A percentile compares a stretch with the other conserved stretches of the same genome.
These are phyloP conservation scores for Marsdenia floribunda DNA, from an alignment of 257 asterid genomes.

Conservation along the genomic window DNA sequence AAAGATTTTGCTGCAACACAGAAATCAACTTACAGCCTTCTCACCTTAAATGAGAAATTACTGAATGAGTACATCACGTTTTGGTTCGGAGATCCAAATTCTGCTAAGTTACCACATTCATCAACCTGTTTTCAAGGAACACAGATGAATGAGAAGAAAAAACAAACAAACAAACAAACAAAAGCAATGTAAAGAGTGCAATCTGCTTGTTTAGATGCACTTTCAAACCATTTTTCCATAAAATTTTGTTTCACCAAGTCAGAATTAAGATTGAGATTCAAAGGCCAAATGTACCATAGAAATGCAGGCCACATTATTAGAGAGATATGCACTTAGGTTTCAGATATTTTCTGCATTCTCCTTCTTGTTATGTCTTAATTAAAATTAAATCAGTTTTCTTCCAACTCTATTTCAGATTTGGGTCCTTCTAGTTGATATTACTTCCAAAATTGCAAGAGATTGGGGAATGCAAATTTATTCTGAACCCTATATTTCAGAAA, in stretches of 20 bases:
- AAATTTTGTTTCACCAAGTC: not conserved
- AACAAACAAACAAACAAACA: not conserved
- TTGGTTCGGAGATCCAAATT: slow-evolving; percentile 53
- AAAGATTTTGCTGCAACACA: not conserved
- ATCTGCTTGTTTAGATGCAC: not conserved
- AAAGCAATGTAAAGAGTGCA: not conserved
- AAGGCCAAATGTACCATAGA: not conserved
- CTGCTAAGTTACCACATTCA: slow-evolving; percentile 74
- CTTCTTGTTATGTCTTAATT: not conserved
- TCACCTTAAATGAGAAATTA: slow-evolving; percentile 93
- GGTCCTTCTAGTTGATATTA: not conserved
- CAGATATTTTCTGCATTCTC: not conserved
- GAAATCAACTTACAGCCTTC: slow-evolving; percentile 9
- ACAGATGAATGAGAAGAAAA: slow-evolving; percentile 5
- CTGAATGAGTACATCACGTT: slow-evolving; percentile 70
- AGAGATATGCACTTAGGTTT: not conserved
- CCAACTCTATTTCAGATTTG: not conserved
- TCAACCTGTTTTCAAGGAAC: slow-evolving; percentile 56
- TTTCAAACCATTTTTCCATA: not conserved
- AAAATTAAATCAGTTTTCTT: not conserved
- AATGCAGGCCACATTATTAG: not conserved
- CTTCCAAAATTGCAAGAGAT: not conserved
- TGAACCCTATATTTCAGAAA: not conserved
- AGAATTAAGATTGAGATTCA: not conserved
- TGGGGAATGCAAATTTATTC: not conserved